Conservation (phyloP, 1,284 basidiomycete genomes). For the Malassezia restricta region DNA sequence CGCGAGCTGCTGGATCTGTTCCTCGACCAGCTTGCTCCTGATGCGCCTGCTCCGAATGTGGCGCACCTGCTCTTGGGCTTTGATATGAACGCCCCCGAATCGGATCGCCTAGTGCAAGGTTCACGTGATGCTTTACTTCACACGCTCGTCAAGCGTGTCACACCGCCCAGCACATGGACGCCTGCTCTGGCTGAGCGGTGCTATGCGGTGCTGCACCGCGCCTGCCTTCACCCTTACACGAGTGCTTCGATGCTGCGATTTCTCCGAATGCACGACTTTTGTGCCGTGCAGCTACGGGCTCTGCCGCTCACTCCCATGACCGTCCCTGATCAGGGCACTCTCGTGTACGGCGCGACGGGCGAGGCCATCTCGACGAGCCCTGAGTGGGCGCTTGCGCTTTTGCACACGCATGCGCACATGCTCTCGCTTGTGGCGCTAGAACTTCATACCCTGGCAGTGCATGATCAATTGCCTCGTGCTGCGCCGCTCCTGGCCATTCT, state of each 20-base stretch:
- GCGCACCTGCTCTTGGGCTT: conserved; percentile 78
- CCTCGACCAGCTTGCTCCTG: conserved; percentile 61
- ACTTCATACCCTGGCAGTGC: conserved; percentile 69
- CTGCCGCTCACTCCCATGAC: conserved; percentile 51
- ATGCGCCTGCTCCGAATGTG: conserved; percentile 64
- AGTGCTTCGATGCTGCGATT: conserved; percentile 74
- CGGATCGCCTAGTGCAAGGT: conserved; percentile 5
- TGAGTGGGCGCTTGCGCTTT: conserved; percentile 61
- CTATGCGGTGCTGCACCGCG: conserved; percentile 69
- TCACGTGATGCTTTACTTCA: conserved; percentile 3
- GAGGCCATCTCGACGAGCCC: conserved; percentile 62
- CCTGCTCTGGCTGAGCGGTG: conserved; percentile 76
- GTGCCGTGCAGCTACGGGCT: conserved; percentile 65
- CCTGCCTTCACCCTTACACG: conserved; percentile 73
- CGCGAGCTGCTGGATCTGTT: conserved; percentile 74
- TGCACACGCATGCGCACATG: conserved; percentile 70
- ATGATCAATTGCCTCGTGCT: conserved; percentile 49
- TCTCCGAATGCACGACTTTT: conserved; percentile 76
- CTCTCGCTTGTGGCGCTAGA: conserved; percentile 80
- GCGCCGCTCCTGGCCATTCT: conserved; percentile 33
- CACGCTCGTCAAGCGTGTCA: conserved; percentile 39
- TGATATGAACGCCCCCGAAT: conserved; percentile 50
- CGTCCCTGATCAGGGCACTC: conserved; percentile 51
- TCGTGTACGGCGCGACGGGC: conserved; percentile 59
- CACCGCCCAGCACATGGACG: conserved; percentile 48